These are phyloP conservation scores for Pestalotiopsis sp. DNA, from an alignment of 2,329 filamentous ascomycete genomes.

Conservation along the genomic window DNA sequence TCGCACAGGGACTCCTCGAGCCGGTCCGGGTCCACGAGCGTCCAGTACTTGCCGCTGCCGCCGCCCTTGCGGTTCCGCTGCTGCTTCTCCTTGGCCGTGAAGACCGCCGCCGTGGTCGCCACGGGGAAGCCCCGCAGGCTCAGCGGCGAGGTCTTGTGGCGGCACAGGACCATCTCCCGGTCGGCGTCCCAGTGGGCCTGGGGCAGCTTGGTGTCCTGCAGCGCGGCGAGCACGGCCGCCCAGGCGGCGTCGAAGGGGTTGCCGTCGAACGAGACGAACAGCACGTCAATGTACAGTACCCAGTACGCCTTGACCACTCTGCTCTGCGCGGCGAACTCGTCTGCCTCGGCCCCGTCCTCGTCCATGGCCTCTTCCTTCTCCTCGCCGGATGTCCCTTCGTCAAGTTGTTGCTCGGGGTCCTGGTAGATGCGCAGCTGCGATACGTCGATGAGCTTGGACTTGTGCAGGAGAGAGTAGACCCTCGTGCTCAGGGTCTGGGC, in stretches of 20 bases:
- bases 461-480: constrained; percentile 76
- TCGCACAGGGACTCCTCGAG: constrained; percentile 86
- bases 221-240: constrained; percentile 79
- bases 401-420: constrained; percentile 29
- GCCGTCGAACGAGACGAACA: constrained; percentile 91
- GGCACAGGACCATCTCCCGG: constrained; percentile 77
- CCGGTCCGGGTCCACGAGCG: constrained; percentile 85
- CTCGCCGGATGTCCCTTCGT: constrained; percentile 35
- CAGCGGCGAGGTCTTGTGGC: constrained; percentile 58
- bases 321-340: constrained; percentile 19
- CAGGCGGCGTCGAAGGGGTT: constrained; percentile 92
- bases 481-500: constrained; percentile 86
- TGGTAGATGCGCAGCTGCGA: constrained; percentile 72
- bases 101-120: constrained; percentile 77
- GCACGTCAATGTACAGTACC: constrained; percentile 93
- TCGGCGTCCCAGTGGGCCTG: constrained; percentile 83
- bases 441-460: constrained; percentile 66
- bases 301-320: constrained; percentile 79
- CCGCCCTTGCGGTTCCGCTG: constrained; percentile 27
- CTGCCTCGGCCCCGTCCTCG: constrained; percentile 15
- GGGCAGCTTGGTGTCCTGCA: constrained; percentile 78
- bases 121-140: constrained; percentile 70
- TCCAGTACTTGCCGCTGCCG: constrained; percentile 62
- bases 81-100: constrained; percentile 64
- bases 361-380: constrained; percentile 20